Percentiles rank a stretch among this genome's conserved stretches.
Conservation (phyloP, 768 basidiomycete species). For the Russula ochroleuca region DNA sequence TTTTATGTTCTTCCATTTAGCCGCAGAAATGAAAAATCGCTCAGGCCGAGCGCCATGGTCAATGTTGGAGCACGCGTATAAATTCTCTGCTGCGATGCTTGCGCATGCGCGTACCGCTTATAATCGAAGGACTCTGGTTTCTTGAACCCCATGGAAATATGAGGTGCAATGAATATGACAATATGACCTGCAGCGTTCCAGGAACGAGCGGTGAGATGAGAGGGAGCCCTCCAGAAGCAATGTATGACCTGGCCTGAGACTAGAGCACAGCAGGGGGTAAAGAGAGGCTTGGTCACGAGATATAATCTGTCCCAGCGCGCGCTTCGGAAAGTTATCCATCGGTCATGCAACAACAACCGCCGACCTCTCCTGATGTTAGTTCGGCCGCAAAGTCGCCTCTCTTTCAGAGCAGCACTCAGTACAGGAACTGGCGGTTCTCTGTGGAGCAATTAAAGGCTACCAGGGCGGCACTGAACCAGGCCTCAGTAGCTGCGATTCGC, state of each 20-base stretch:
- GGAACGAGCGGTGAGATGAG: too few relatives aligned
- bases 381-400: slow-evolving; percentile 41
- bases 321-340: background rate
- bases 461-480: slow-evolving; percentile 64
- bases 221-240: too few relatives aligned
- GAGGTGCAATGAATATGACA: too few relatives aligned
- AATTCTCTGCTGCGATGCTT: too few relatives aligned
- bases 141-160: too few relatives aligned
- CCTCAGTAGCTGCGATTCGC: slow-evolving; percentile 72
- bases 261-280: too few relatives aligned
- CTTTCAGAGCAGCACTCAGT: slow-evolving; percentile 79
- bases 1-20: background rate
- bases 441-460: slow-evolving; percentile 54
- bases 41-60: background rate
- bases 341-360: slow-evolving; percentile 18
- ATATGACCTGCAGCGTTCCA: too few relatives aligned
- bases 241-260: too few relatives aligned
- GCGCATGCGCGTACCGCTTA: too few relatives aligned
- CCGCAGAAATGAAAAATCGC: background rate
- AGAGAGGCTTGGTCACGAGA: too few relatives aligned
- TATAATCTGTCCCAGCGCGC: background rate
- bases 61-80: background rate
- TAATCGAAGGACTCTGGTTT: too few relatives aligned
- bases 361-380: slow-evolving; percentile 9
- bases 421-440: slow-evolving; percentile 86